A percentile compares a stretch with the other conserved stretches of the same genome.
Conservation (phyloP, 805 yeast species). For the Candida vartiovaarae region DNA sequence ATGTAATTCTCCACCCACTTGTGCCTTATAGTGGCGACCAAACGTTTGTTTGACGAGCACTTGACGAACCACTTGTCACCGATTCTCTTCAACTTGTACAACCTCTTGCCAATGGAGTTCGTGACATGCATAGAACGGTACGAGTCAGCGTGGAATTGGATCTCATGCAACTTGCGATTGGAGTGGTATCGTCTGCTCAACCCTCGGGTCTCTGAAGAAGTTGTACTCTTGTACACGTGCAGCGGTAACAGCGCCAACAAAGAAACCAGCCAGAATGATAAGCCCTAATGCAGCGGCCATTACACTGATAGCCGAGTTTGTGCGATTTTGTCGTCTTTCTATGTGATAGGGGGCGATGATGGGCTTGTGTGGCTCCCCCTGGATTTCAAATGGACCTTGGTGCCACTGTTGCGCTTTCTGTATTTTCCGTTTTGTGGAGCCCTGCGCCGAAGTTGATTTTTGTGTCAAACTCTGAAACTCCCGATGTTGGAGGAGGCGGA, state of each 20-base stretch:
- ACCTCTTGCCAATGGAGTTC: conserved; percentile 1
- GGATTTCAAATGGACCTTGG: too few relatives aligned
- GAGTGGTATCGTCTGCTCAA: conserved; percentile 9
- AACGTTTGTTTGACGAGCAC: conserved; percentile 2
- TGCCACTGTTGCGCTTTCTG: too few relatives aligned
- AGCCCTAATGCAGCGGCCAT: background rate
- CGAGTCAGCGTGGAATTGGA: conserved; percentile 4
- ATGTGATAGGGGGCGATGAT: too few relatives aligned
- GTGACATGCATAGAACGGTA: conserved; percentile 4
- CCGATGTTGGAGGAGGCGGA: too few relatives aligned
- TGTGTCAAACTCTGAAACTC: too few relatives aligned
- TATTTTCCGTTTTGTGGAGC: too few relatives aligned
- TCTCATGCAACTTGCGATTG: conserved; percentile 4
- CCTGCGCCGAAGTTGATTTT: too few relatives aligned
- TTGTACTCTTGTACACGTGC: background rate
- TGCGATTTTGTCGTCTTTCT: too few relatives aligned
- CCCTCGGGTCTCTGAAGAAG: conserved; percentile 2
- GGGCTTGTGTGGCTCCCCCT: too few relatives aligned
- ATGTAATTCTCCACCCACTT: conserved; percentile 14
- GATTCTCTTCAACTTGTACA: conserved; percentile 11
- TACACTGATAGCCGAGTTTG: too few relatives aligned
- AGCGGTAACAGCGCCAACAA: background rate
- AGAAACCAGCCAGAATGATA: background rate
- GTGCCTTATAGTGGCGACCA: conserved; percentile 15
- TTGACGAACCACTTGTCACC: conserved; percentile 16